phyloP scores from a whole-genome alignment of 1,139 yeast genomes.

The Debaryomycetaceae sp. region DNA sequence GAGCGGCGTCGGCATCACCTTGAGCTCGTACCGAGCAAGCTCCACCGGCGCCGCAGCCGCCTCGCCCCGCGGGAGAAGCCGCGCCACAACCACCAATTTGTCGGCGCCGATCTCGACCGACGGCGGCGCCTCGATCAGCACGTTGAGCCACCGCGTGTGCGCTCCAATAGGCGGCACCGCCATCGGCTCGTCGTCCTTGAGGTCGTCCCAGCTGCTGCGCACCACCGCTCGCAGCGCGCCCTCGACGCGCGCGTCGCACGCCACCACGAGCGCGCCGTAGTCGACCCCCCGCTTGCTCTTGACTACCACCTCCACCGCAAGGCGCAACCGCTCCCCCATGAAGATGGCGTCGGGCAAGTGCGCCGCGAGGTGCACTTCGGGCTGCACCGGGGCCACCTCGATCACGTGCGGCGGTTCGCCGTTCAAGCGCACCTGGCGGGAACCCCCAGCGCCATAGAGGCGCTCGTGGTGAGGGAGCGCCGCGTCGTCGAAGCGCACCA shows the following conservation, averaged over 20 bases:
- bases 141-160: slow-evolving; percentile 21
- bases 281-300: slow-evolving; percentile 9
- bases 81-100: slow-evolving; percentile 20
- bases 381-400: slow-evolving; percentile 19
- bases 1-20: slow-evolving; percentile 35
- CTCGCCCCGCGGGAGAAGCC: slow-evolving; percentile 14
- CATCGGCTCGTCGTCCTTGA: slow-evolving; percentile 42
- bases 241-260: slow-evolving; percentile 4
- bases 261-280: slow-evolving; percentile 2
- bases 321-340: slow-evolving; percentile 26
- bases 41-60: slow-evolving; percentile 11
- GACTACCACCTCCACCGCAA: slow-evolving; percentile 20
- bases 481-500: no score
- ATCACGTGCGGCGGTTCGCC: slow-evolving; percentile 10
- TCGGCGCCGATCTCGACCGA: slow-evolving; percentile 11
- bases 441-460: no score
- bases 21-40: slow-evolving; percentile 17
- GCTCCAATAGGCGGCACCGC: no score
- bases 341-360: slow-evolving; percentile 13
- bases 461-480: no score
- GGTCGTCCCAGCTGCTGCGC: slow-evolving; percentile 28
- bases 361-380: slow-evolving; percentile 15
- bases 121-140: slow-evolving; percentile 20
- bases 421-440: slow-evolving; percentile 8
- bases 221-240: slow-evolving; percentile 1